Conservation (phyloP, 2,329 filamentous ascomycete species). For the Fusarium pseudonygamai region DNA sequence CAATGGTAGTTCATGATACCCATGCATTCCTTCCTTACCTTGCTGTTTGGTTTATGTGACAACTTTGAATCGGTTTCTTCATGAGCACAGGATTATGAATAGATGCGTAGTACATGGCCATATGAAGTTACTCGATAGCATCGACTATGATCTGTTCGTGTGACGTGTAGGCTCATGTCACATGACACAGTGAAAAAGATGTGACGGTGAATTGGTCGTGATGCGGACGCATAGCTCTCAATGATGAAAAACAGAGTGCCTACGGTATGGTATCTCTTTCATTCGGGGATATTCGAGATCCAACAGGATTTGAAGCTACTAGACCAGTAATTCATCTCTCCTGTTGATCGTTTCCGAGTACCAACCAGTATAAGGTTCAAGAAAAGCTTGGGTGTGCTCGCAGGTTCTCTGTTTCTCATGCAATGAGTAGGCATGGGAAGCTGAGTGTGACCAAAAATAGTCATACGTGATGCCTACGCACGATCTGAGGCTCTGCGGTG, state of each 20-base stretch:
- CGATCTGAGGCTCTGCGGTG: conserved; percentile 14
- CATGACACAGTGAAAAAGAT: neutral
- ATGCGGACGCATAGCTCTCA: neutral
- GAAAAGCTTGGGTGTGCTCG: no score
- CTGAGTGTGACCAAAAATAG: conserved; percentile 16
- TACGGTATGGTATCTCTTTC: neutral
- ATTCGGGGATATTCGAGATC: neutral
- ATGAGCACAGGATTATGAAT: neutral
- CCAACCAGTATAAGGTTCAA: neutral
- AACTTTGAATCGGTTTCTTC: neutral
- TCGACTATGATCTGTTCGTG: neutral
- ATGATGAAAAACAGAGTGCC: neutral
- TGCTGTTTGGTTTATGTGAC: neutral
- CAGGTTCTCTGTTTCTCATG: neutral
- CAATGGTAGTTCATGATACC: conserved; percentile 43
- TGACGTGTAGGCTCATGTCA: neutral
- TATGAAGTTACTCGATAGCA: neutral
- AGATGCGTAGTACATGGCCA: neutral
- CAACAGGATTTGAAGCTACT: neutral
- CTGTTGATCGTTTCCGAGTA: neutral
- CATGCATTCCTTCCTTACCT: conserved; percentile 35
- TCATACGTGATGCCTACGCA: neutral
- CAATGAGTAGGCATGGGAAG: neutral
- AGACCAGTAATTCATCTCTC: neutral
- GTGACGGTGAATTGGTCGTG: neutral